A percentile compares a stretch with the other conserved stretches of the same genome.
phyloP scores from a whole-genome alignment of 2,329 filamentous ascomycete species.

The Arthroderma uncinatum region DNA sequence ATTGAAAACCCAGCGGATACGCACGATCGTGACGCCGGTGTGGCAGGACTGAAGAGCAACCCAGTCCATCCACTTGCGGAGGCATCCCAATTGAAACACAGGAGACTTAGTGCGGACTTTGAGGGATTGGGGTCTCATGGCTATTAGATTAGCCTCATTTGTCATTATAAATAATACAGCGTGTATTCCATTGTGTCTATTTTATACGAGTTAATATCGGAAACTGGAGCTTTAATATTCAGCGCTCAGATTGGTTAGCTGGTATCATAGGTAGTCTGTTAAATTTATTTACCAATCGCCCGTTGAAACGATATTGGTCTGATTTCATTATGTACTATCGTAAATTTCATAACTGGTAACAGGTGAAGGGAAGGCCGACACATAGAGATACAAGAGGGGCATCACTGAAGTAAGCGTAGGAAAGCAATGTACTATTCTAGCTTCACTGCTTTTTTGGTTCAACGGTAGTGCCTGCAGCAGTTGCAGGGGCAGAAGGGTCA shows the following conservation, averaged over 20 bases:
- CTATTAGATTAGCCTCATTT: too few relatives aligned
- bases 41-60: conserved; percentile 29
- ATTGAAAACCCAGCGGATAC: conserved; percentile 37
- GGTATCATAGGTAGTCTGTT: too few relatives aligned
- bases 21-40: conserved; percentile 15
- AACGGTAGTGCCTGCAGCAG: not conserved
- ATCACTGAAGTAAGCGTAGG: not conserved
- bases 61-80: conserved; percentile 31
- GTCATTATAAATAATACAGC: too few relatives aligned
- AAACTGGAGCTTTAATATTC: too few relatives aligned
- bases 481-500: not conserved
- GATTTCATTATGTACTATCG: not conserved
- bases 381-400: not conserved
- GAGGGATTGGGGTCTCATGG: not conserved
- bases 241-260: too few relatives aligned
- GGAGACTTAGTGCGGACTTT: not conserved
- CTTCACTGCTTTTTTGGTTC: not conserved
- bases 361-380: not conserved
- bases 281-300: not conserved
- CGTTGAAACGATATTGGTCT: not conserved
- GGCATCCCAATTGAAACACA: conserved; percentile 24
- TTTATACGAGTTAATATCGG: too few relatives aligned
- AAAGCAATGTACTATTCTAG: not conserved
- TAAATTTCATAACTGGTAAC: conserved; percentile 8
- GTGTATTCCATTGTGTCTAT: too few relatives aligned